Evolutionary conservation across 1,284 basidiomycete genomes (phyloP), one percentile per base, ranked within the genome.

Genomic region (Erythrobasidium hasegawianum): DNA sequence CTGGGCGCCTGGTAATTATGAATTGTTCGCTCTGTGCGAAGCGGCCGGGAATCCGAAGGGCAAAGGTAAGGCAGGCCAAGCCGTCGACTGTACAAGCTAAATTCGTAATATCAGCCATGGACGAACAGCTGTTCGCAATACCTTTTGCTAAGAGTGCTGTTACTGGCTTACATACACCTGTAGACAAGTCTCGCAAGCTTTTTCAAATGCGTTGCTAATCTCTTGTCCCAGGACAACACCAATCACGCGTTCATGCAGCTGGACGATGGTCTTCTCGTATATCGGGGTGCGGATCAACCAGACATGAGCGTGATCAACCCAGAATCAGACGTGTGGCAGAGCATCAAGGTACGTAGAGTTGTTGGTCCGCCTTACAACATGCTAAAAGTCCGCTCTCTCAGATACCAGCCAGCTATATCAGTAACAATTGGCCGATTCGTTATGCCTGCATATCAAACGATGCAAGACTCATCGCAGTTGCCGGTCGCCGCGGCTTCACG

Each of bases 301-400:
- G 95, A 98, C 75, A 89, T 96, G 86, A 94, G 91, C 74, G 87
- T 98, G 55, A 97, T 98, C 76, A 97, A 97, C 75, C 95, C 95
- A n/a, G 94, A 97, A 75, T 91, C 90, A 2, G 95, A 97, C 73
- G 92, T 97, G 8, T 97, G 94, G 92, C 91, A 97, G 72, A 88
- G 91, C 78, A 88, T 97, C 77, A 93, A 92, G 82, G 89, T 83
- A 71, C 65, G 75, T 71, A 65, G 43, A 47, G 29, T 60, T 39
- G 4, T 11, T 53, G 5, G 61, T 57, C 10, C 49, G 60, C 27
- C 18, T 9, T 7, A 24, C 57, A 1, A 11, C n/a, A 20, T 38
- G 41, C 13, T 16, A 22, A 60, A 11, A 26, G 27, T 33, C 33
- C 52, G 40, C 54, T 10, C 64, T 41, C 58, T 27, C 69, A 89